Percentiles rank a stretch among this genome's conserved stretches.
Evolutionary conservation across 2,329 filamentous ascomycete species (phyloP).

Genomic region (Aureobasidium sp.): DNA sequence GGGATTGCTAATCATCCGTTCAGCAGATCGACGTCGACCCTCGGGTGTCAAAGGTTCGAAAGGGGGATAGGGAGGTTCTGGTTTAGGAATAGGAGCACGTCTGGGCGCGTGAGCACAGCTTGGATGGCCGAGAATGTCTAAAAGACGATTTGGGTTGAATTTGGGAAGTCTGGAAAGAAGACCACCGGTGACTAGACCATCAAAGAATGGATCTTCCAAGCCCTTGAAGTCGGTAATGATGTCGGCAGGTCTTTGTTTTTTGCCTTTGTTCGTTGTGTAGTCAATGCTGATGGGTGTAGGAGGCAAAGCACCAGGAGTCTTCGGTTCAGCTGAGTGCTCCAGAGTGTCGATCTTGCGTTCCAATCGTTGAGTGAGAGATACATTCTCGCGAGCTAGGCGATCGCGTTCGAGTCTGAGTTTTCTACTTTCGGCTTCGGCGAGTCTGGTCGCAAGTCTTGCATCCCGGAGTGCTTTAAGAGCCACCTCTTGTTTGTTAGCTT

Average conservation of each 20-base stretch:
- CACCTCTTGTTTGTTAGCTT: constrained; percentile 1
- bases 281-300: neutral
- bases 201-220: neutral
- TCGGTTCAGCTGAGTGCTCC: neutral
- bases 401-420: neutral
- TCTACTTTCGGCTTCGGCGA: neutral
- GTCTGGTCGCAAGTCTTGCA: neutral
- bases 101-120: neutral
- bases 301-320: neutral
- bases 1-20: neutral
- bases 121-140: neutral
- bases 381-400: neutral
- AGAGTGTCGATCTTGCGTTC: neutral
- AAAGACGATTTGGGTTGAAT: neutral
- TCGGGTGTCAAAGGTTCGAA: neutral
- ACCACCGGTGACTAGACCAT: neutral
- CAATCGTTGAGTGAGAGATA: neutral
- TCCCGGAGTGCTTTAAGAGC: neutral
- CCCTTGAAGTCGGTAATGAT: neutral
- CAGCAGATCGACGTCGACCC: neutral
- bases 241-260: neutral
- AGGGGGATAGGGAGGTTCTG: neutral
- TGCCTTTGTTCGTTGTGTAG: neutral
- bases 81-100: neutral
- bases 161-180: neutral